phyloP scores from a whole-genome alignment of 2,329 filamentous ascomycete genomes.

The Colletotrichum sp. region DNA sequence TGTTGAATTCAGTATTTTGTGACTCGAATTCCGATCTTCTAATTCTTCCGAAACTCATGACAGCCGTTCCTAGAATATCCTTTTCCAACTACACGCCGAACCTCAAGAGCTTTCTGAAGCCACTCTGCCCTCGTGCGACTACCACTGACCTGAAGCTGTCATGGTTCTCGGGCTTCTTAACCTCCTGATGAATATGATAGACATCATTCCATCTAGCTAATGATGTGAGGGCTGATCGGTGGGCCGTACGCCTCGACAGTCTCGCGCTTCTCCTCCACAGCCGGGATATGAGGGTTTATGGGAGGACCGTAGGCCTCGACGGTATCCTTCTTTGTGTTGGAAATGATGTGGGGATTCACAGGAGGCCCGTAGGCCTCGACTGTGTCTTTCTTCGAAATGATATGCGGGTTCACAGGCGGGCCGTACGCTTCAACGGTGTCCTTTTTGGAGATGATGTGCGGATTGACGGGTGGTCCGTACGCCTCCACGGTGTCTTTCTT shows the following conservation, averaged over 20 bases:
- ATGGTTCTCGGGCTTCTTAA: background rate
- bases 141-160: background rate
- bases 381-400: background rate
- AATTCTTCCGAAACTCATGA: background rate
- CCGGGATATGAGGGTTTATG: background rate
- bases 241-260: slow-evolving; percentile 6
- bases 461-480: slow-evolving; percentile 7
- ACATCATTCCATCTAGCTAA: background rate
- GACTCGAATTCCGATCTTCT: background rate
- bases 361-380: slow-evolving; percentile 12
- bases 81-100: background rate
- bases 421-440: background rate
- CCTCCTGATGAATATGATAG: background rate
- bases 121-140: background rate
- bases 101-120: background rate
- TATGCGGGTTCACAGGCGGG: slow-evolving; percentile 1
- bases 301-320: slow-evolving; percentile 4
- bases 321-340: background rate
- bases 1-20: background rate
- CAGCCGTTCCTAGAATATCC: background rate
- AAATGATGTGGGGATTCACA: slow-evolving; percentile 8
- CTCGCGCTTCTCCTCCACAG: background rate
- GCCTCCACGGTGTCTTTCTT: slow-evolving; percentile 1
- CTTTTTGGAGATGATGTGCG: slow-evolving; percentile 1
- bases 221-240: slow-evolving; percentile 9